These are phyloP conservation scores for Suhomyces coccinellae DNA, from an alignment of 1,139 yeast species.

Conservation along the genomic window DNA sequence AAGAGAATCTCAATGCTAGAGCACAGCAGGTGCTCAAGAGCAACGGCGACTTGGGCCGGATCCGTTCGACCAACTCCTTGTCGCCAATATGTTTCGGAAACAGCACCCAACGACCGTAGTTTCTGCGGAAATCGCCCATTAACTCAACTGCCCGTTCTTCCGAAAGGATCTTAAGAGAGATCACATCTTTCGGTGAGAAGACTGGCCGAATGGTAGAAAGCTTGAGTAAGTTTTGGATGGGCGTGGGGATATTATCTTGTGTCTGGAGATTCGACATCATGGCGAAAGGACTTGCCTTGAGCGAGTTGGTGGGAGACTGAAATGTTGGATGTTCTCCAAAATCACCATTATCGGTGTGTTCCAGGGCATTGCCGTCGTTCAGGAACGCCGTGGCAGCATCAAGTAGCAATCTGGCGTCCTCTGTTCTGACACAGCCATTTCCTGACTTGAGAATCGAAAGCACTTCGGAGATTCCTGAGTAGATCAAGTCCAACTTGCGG, in stretches of 20 bases:
- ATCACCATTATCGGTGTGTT: neutral
- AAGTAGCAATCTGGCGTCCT: conserved; percentile 28
- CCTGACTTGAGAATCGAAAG: conserved; percentile 23
- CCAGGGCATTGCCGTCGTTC: neutral
- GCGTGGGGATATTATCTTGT: conserved; percentile 37
- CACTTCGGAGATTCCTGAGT: conserved; percentile 36
- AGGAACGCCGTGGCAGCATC: conserved; percentile 20
- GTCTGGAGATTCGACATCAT: conserved; percentile 40
- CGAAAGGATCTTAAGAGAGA: conserved; percentile 51
- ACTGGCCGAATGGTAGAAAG: conserved; percentile 19
- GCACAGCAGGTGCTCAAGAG: conserved; percentile 67
- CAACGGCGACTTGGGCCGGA: conserved; percentile 57
- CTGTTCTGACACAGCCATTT: conserved; percentile 6
- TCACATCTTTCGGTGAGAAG: conserved; percentile 37
- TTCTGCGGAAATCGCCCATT: conserved; percentile 58
- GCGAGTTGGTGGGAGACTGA: conserved; percentile 43
- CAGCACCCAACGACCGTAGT: conserved; percentile 79
- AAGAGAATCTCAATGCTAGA: conserved; percentile 53
- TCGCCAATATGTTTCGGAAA: conserved; percentile 59
- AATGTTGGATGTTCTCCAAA: conserved; percentile 25
- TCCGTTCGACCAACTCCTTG: conserved; percentile 49
- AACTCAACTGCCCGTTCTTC: conserved; percentile 50
- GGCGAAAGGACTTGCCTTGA: conserved; percentile 52
- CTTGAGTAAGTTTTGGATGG: conserved; percentile 43
- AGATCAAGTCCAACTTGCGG: conserved; percentile 27